Evolutionary conservation across 495 filamentous ascomycete genomes (phyloP).

Genomic region (Annulohypoxylon moriforme): DNA sequence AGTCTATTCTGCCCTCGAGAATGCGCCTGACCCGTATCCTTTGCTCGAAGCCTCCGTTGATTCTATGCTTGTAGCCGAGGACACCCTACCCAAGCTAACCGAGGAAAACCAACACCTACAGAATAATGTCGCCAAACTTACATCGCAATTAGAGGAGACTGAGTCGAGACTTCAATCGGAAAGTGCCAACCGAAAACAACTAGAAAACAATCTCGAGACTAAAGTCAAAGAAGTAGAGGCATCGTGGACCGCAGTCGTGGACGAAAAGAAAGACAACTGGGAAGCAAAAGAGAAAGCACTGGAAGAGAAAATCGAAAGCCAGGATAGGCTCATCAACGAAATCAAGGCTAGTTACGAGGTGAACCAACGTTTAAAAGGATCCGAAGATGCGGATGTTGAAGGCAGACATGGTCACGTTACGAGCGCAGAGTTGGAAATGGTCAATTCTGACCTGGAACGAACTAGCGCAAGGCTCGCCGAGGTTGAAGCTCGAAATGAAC

Average conservation of each 20-base stretch:
- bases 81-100: conserved; percentile 87
- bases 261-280: conserved; percentile 97
- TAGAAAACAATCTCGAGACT: conserved; percentile 80
- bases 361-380: conserved; percentile 83
- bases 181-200: conserved; percentile 72
- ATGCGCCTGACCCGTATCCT: conserved; percentile 96
- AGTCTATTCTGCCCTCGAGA: conserved; percentile 90
- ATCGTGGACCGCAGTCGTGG: conserved; percentile 91
- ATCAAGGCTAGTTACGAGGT: conserved; percentile 98
- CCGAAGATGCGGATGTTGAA: conserved; percentile 68
- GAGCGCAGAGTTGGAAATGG: conserved; percentile 92
- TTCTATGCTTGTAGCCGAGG: conserved; percentile 87
- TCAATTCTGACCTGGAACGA: conserved; percentile 89
- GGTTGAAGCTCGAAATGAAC: conserved; percentile 93
- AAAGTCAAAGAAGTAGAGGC: conserved; percentile 87
- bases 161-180: conserved; percentile 81
- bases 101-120: conserved; percentile 89
- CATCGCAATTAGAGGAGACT: conserved; percentile 88
- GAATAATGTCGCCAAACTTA: conserved; percentile 79
- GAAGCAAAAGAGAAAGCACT: conserved; percentile 90
- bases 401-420: conserved; percentile 70
- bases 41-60: conserved; percentile 96
- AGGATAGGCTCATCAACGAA: conserved; percentile 91
- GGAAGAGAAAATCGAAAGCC: conserved; percentile 93
- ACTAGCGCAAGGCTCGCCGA: conserved; percentile 89